These are phyloP conservation scores for Coniochaeta sp. DNA, from an alignment of 2,329 filamentous ascomycete genomes.

Conservation along the genomic window DNA sequence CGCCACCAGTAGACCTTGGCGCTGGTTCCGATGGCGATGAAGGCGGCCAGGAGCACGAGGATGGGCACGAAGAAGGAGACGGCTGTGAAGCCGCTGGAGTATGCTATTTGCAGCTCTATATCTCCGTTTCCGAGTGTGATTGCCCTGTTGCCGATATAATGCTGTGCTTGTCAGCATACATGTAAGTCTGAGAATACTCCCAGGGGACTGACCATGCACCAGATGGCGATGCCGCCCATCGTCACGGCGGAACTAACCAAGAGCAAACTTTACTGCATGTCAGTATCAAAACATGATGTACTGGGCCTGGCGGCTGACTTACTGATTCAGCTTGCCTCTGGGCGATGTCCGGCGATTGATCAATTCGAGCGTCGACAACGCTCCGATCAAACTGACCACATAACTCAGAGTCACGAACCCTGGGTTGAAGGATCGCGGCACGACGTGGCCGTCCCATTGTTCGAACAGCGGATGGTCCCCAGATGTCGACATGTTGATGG, in stretches of 20 bases:
- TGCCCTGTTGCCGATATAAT: slow-evolving; percentile 77
- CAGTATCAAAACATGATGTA: not conserved
- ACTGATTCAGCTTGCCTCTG: slow-evolving; percentile 65
- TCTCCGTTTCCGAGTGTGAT: slow-evolving; percentile 62
- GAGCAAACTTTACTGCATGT: slow-evolving; percentile 40
- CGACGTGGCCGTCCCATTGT: slow-evolving; percentile 35
- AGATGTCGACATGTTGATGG: slow-evolving; percentile 15
- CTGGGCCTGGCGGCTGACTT: slow-evolving; percentile 11
- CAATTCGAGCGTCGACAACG: slow-evolving; percentile 72
- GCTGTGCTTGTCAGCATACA: slow-evolving; percentile 42
- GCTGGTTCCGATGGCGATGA: slow-evolving; percentile 59
- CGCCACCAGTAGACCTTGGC: slow-evolving; percentile 51
- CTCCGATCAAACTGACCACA: slow-evolving; percentile 70
- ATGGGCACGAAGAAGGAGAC: slow-evolving; percentile 78
- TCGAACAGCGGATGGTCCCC: slow-evolving; percentile 23
- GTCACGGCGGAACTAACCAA: slow-evolving; percentile 57
- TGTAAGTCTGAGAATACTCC: not conserved
- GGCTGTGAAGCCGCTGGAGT: slow-evolving; percentile 64
- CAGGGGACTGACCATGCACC: slow-evolving; percentile 52
- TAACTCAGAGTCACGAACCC: slow-evolving; percentile 68
- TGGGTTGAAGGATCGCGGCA: slow-evolving; percentile 42
- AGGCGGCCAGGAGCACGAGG: slow-evolving; percentile 64
- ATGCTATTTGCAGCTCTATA: slow-evolving; percentile 61
- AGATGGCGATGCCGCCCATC: slow-evolving; percentile 70
- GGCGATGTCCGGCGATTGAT: slow-evolving; percentile 68